phyloP scores from a whole-genome alignment of 805 yeast species.

The Alloascoidea africana region DNA sequence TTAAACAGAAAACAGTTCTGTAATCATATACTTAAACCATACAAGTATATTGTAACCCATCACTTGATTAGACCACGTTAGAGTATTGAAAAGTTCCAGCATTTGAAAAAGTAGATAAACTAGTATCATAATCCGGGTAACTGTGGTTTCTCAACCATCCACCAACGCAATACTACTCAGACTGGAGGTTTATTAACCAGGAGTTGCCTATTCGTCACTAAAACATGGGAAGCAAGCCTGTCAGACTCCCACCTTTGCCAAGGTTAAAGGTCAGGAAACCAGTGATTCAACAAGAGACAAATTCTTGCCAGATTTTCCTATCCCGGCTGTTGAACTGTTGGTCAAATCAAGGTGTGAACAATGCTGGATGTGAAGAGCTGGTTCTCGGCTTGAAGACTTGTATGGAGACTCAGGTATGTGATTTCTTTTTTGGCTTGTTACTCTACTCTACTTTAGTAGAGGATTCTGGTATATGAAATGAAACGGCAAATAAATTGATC shows the following conservation, averaged over 20 bases:
- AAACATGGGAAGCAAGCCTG: slow-evolving; percentile 12
- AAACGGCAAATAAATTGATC: slow-evolving; percentile 10
- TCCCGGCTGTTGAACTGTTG: slow-evolving; percentile 82
- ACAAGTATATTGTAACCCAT: too few species aligned
- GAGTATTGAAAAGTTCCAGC: too few species aligned
- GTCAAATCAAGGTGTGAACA: slow-evolving; percentile 90
- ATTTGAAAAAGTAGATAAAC: too few species aligned
- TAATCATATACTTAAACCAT: too few species aligned
- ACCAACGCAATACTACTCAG: too few species aligned
- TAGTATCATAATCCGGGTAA: too few species aligned
- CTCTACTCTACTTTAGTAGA: background rate
- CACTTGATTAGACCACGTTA: too few species aligned
- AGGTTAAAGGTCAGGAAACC: slow-evolving; percentile 58
- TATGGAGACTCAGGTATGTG: slow-evolving; percentile 31
- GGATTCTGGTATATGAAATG: background rate
- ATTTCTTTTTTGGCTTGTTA: background rate
- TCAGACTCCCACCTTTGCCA: slow-evolving; percentile 60
- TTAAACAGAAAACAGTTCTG: too few species aligned
- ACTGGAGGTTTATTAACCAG: too few species aligned
- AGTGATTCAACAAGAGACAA: slow-evolving; percentile 36
- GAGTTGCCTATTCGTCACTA: too few species aligned
- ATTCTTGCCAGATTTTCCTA: slow-evolving; percentile 70
- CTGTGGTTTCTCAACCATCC: too few species aligned
- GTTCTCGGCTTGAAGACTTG: slow-evolving; percentile 64
- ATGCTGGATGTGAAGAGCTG: slow-evolving; percentile 44